phyloP scores from a whole-genome alignment of 768 basidiomycete genomes.

The Russula abietina region DNA sequence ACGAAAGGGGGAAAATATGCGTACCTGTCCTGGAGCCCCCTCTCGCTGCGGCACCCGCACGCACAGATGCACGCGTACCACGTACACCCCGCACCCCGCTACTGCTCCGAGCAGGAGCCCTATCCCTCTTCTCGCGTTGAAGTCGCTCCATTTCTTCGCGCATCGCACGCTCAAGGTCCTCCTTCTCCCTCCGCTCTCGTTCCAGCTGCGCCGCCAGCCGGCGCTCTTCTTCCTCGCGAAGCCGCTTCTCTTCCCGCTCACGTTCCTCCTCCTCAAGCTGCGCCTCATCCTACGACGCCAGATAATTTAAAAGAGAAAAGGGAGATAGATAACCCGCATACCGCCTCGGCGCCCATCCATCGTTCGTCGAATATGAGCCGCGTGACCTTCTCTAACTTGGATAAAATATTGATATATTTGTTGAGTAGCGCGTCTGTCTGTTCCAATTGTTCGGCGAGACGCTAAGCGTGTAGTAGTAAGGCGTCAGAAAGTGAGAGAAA shows the following conservation, averaged over 20 bases:
- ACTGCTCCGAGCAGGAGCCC: conserved; percentile 28
- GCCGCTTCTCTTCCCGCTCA: conserved; percentile 37
- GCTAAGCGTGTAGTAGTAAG: conserved; percentile 30
- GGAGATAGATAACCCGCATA: conserved; percentile 31
- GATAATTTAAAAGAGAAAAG: no score
- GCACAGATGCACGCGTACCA: conserved; percentile 62
- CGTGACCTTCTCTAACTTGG: conserved; percentile 62
- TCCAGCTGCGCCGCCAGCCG: conserved; percentile 32
- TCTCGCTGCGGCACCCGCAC: conserved; percentile 37
- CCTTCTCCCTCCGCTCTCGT: conserved; percentile 45
- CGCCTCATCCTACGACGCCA: conserved; percentile 49
- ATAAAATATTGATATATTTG: conserved; percentile 65
- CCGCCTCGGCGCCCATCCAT: conserved; percentile 70
- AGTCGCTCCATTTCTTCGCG: conserved; percentile 38
- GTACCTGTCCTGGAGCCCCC: conserved; percentile 17
- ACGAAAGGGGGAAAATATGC: neutral
- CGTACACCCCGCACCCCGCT: conserved; percentile 67
- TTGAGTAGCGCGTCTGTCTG: conserved; percentile 70
- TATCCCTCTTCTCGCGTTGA: conserved; percentile 45
- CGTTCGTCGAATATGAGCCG: conserved; percentile 69
- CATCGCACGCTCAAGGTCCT: conserved; percentile 43
- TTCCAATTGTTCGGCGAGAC: conserved; percentile 57
- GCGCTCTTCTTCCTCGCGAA: conserved; percentile 35
- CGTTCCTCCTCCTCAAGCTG: conserved; percentile 41
- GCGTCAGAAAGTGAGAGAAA: neutral